phyloP scores from a whole-genome alignment of 306 rosid species.

The Cercis canadensis region DNA sequence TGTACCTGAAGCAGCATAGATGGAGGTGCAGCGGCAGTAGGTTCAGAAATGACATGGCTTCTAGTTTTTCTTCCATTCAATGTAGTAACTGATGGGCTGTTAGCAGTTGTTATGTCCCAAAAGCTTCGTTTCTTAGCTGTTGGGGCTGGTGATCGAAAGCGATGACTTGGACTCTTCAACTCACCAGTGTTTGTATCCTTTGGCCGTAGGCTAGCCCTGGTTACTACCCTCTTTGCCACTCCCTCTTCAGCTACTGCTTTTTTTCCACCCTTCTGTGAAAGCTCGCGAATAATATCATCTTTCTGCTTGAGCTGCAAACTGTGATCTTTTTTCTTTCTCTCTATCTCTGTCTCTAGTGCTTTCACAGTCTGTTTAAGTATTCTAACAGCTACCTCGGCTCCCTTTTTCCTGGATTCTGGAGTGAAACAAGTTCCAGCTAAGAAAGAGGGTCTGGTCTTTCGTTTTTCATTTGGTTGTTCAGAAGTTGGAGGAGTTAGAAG shows the following conservation, averaged over 20 bases:
- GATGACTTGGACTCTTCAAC: conserved; percentile 74
- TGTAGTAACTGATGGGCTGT: conserved; percentile 80
- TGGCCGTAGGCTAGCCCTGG: conserved; percentile 60
- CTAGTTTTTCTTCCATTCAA: conserved; percentile 86
- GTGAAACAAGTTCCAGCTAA: conserved; percentile 73
- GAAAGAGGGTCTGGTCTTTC: conserved; percentile 71
- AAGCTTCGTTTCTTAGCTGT: conserved; percentile 88
- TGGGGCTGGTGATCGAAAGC: conserved; percentile 80
- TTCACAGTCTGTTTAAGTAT: conserved; percentile 68
- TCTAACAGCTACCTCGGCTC: conserved; percentile 58
- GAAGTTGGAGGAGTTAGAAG: conserved; percentile 76
- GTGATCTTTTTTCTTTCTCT: conserved; percentile 76
- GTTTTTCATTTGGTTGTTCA: conserved; percentile 63
- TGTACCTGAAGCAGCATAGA: conserved; percentile 98
- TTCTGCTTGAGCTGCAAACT: conserved; percentile 69
- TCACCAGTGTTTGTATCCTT: conserved; percentile 74
- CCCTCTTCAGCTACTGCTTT: conserved; percentile 40
- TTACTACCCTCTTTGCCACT: conserved; percentile 52
- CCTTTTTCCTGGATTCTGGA: conserved; percentile 79
- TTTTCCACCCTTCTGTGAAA: conserved; percentile 57
- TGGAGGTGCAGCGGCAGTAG: conserved; percentile 59
- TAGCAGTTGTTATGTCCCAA: conserved; percentile 92
- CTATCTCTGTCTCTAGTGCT: conserved; percentile 76
- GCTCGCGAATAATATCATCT: conserved; percentile 71
- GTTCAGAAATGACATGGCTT: conserved; percentile 78